A percentile compares a stretch with the other conserved stretches of the same genome.
phyloP scores from a whole-genome alignment of 225 moss, liverwort and hornwort genomes.

The Pleurozium schreberi region DNA sequence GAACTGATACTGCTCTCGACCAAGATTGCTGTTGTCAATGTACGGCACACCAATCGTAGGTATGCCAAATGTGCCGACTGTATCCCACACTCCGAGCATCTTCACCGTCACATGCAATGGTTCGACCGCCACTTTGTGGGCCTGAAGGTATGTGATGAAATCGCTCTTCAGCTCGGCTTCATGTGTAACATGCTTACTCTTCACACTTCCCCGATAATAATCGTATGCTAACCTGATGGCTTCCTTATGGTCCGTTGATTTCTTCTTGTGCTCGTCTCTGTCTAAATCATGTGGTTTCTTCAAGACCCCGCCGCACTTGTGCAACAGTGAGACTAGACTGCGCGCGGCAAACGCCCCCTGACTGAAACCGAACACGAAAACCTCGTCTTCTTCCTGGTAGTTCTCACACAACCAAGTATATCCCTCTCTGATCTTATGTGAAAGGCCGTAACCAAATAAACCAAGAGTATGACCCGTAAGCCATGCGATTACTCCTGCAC shows the following conservation, averaged over 20 bases:
- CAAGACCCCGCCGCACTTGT: not conserved
- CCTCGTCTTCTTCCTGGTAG: not conserved
- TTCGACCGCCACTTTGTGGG: accelerated
- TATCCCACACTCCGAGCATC: slow-evolving; percentile 8
- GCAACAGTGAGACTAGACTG: not conserved
- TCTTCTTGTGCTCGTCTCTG: not conserved
- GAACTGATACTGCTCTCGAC: not conserved
- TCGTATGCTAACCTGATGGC: too few relatives aligned
- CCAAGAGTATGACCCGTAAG: accelerated
- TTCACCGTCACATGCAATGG: not conserved
- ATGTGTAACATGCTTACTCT: too few relatives aligned
- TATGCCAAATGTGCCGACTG: not conserved
- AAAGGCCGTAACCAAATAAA: not conserved
- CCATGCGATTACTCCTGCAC: too few relatives aligned
- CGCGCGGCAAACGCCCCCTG: not conserved
- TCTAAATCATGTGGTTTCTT: not conserved
- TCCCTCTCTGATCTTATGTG: not conserved
- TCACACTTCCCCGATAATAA: too few relatives aligned
- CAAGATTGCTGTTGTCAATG: accelerated
- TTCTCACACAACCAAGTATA: not conserved
- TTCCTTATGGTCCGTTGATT: too few relatives aligned
- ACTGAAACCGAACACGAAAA: not conserved
- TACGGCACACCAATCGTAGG: accelerated
- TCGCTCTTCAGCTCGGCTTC: too few relatives aligned
- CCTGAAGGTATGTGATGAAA: accelerated